Evolutionary conservation across 352 stramenopile species (phyloP), one percentile per base, ranked within the genome.

Genomic region (Phytophthora pinifolia): DNA sequence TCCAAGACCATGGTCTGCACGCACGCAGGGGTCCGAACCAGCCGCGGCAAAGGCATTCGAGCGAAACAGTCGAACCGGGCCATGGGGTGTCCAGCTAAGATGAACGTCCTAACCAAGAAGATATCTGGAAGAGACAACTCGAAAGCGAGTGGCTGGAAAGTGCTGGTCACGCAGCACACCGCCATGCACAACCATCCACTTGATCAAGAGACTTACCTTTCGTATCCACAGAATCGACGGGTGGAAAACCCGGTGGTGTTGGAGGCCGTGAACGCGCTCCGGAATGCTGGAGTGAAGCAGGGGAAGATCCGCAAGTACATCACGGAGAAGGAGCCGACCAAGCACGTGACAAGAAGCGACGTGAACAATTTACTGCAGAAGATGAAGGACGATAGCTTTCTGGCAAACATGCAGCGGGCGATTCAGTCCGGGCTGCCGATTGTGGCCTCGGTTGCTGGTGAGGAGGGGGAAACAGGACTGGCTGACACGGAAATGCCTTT

Each of bases 1-100:
- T 45, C 58, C 36, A 66, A 62, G 58, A 66, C 58, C 36, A 45
- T 66, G 17, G 33, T 51, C 13, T 66, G 58, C 38, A 66, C 58
- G 22, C 58, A 66, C n/a, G 51, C 30, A 2, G 52, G 52, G 22
- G 57, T 56, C 38, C 48, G 42, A 15, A 45, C 45, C 9, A 56
- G 44, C 17, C 32, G 58, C n/a, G 45, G 58, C 37, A 41, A 59
- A 13, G 58, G 58, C 1, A 56, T 62, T 20, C 58, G 58, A 13
- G 37, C 38, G 15, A 38, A 46, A n/a, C 44, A 53, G 17, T 45
- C 54, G 9, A 57, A 50, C 14, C 51, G 58, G n/a, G 35, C 51
- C 10, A 56, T 55, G 27, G 30, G 18, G 9, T 33, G 8, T 46
- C 6, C 30, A 59, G 51, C 12, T 59, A 27, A 27, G 22, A 27